phyloP scores from a whole-genome alignment of 306 rosid species.

The Gillenia trifoliata region DNA sequence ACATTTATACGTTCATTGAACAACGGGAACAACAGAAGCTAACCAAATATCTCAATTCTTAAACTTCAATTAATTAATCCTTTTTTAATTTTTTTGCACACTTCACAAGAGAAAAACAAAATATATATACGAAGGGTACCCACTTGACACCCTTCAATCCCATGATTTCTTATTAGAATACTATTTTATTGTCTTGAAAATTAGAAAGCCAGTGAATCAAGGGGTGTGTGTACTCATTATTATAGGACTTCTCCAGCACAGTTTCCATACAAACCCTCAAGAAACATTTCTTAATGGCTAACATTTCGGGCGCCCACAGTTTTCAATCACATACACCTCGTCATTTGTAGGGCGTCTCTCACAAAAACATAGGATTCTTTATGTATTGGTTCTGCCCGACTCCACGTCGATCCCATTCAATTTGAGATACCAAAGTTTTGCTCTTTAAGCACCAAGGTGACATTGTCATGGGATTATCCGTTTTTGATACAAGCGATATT shows the following conservation, averaged over 20 bases:
- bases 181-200: slow-evolving; percentile 2
- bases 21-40: neutral
- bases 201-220: slow-evolving; percentile 22
- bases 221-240: slow-evolving; percentile 19
- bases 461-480: neutral
- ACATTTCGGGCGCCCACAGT: neutral
- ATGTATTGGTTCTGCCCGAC: no score
- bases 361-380: no score
- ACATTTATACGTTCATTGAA: no score
- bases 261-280: slow-evolving; percentile 6
- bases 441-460: neutral
- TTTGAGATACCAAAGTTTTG: no score
- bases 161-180: neutral
- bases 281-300: neutral
- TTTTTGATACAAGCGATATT: no score
- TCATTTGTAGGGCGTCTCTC: no score
- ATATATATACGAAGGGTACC: neutral
- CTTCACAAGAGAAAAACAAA: neutral
- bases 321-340: no score
- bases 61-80: neutral
- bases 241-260: slow-evolving; percentile 1
- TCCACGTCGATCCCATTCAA: no score
- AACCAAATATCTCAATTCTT: neutral
- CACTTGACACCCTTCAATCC: slow-evolving; percentile 11
- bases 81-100: slow-evolving; percentile 4